phyloP scores from a whole-genome alignment of 805 yeast species.

The Kazachstania psychrophila region DNA sequence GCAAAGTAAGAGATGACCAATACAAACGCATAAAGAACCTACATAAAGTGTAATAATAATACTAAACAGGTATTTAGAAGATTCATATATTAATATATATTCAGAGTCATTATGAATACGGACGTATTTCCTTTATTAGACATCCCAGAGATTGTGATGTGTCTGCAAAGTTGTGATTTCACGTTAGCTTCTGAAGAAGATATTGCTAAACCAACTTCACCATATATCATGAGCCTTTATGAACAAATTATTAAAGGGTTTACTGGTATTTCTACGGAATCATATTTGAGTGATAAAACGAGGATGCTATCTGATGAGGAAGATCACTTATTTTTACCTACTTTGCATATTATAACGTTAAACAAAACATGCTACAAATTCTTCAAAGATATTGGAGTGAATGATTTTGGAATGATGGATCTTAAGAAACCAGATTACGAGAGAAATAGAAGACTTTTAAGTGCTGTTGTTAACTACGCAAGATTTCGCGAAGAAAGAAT shows the following conservation, averaged over 20 bases:
- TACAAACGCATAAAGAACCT: no score
- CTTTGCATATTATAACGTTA: slow-evolving; percentile 42
- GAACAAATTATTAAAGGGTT: slow-evolving; percentile 56
- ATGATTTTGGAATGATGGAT: slow-evolving; percentile 69
- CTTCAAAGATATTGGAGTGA: slow-evolving; percentile 62
- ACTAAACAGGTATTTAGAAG: not conserved
- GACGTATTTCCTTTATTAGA: slow-evolving; percentile 59
- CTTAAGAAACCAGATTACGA: slow-evolving; percentile 66
- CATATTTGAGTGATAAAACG: slow-evolving; percentile 5
- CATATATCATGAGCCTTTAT: slow-evolving; percentile 44
- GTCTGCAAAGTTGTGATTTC: slow-evolving; percentile 55
- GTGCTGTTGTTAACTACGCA: slow-evolving; percentile 81
- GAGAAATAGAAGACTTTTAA: slow-evolving; percentile 54
- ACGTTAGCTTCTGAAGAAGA: slow-evolving; percentile 48
- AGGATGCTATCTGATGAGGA: slow-evolving; percentile 4
- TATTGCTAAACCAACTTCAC: slow-evolving; percentile 47
- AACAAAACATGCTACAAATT: slow-evolving; percentile 54
- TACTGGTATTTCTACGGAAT: slow-evolving; percentile 40
- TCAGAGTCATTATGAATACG: no score
- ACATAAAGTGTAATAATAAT: no score
- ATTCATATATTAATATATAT: not conserved
- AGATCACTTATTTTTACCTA: slow-evolving; percentile 13
- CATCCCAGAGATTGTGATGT: slow-evolving; percentile 45
- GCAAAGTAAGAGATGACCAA: no score
- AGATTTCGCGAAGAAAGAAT: slow-evolving; percentile 72